Base-by-base conservation (phyloP, 495 filamentous ascomycete genomes). In the Copromyces sp. region DNA sequence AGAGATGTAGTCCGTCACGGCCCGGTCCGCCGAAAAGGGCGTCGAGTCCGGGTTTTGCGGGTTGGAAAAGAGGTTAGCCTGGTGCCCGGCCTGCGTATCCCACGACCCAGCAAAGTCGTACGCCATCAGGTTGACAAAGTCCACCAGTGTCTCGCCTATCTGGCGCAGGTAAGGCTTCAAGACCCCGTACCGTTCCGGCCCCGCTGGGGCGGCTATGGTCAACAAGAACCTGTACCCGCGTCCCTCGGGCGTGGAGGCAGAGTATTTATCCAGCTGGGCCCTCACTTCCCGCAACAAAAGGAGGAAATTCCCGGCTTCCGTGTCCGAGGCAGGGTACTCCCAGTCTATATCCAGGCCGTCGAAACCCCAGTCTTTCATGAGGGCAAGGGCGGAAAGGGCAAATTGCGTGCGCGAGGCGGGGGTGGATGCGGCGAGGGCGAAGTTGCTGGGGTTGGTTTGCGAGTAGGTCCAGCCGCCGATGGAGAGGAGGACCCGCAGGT, bases 391-490 rank as follows among this genome's bases (percentile, higher is more conserved):
- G 14, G 85, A 86, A 2, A 82, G 75, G 38, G 92, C 94, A 82
- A 96, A 95, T 2, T 68, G 86, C n/a, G 82, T 78, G 45, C 87
- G 86, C 24, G 82, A 87, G 6, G 79, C 76, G 1, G 84, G 81
- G 5, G 88, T 90, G 32, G 84, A 86, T n/a, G 90, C 86, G 0
- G 92, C 90, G 7, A 85, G 83, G 1, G 92, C 84, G 77, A 98
- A 96, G 80, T 93, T 93, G 77, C 45, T 53, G n/a, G 45, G 45
- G 2, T 86, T 3, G 53, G 24, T 61, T 32, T 61, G 77, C 3
- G 92, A 93, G 79, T 94, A 97, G 0, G 92, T 94, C 91, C 92
- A 96, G 32, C 95, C 95, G 70, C 95, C 95, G 74, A 98, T 95
- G 53, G 89, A 93, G 8, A 98, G 89, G 16, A 97, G 83, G 5